phyloP scores from a whole-genome alignment of 257 asterid genomes.

The Capsicum baccatum region DNA sequence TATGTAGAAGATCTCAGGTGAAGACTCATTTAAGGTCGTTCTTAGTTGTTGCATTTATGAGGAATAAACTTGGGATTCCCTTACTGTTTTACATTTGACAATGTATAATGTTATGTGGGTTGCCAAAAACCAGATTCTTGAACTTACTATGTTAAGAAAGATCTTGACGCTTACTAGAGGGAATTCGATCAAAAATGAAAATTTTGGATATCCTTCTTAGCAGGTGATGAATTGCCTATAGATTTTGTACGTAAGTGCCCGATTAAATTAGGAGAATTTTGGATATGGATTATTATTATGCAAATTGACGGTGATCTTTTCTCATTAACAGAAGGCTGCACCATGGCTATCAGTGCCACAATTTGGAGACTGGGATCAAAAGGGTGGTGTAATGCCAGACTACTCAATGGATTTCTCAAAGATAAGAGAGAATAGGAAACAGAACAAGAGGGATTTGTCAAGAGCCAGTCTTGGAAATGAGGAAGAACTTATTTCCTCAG shows the following conservation, averaged over 20 bases:
- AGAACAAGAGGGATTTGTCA: conserved; percentile 61
- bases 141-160: background rate
- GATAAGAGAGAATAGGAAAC: conserved; percentile 86
- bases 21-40: background rate
- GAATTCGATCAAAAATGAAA: too few species aligned
- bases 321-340: conserved; percentile 51
- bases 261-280: background rate
- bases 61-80: background rate
- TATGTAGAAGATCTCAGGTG: too few species aligned
- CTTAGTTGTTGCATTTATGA: background rate
- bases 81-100: background rate
- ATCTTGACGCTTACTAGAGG: too few species aligned
- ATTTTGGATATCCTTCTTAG: too few species aligned
- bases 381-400: conserved; percentile 74
- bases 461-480: conserved; percentile 94
- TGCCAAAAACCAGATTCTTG: background rate
- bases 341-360: conserved; percentile 94
- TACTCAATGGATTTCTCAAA: conserved; percentile 89
- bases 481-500: conserved; percentile 67
- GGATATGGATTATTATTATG: background rate
- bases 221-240: too few species aligned
- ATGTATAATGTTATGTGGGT: background rate
- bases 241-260: too few species aligned
- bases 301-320: conserved; percentile 7
- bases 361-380: conserved; percentile 96